Evolutionary conservation across 139 green algal species (phyloP), one percentile per base, ranked within the genome.

Genomic region (Chlamydomonas eustigma): DNA sequence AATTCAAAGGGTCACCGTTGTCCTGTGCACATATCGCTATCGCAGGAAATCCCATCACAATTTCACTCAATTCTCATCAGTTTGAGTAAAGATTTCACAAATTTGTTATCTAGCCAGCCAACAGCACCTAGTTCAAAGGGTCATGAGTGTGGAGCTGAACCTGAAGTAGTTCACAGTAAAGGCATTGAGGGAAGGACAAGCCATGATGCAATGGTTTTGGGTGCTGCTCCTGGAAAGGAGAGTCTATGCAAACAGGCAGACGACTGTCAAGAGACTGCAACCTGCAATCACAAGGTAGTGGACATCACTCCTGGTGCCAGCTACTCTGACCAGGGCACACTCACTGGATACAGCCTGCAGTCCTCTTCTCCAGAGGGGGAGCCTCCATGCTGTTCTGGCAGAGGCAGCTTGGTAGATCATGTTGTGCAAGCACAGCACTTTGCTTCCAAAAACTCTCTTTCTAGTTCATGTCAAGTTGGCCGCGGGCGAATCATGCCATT

Each of bases 281-380:
- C 32, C n/a, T 28, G 18, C 6, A 28, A 31, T 22, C 8, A 31
- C 4, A 8, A 31, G 52, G n/a, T 37, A n/a, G n/a, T n/a, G 52
- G 52, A 31, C 52, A 8, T 33, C 6, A 4, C 4, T 25, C 65
- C 65, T 73, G 63, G 63, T 28, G 30, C 63, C 6, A 37, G 63
- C 63, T 37, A 31, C 63, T 70, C 63, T 8, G 63, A 70, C 63
- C 63, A 70, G 12, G 63, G 24, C 6, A 70, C 63, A 70, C 30
- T 18, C 63, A 37, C 63, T 37, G 63, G n/a, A 22, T 70, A 37
- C 63, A 8, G 63, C 24, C 63, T 37, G 63, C 63, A 8, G 28
- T 70, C 63, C 30, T 58, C 12, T 58, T 58, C 65, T 38, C 65
- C 65, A 44, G 65, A 25, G 12, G 24, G 50, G 25, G 34, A 39